phyloP scores from a whole-genome alignment of 2,329 filamentous ascomycete species.

The Apiospora saccharicola region DNA sequence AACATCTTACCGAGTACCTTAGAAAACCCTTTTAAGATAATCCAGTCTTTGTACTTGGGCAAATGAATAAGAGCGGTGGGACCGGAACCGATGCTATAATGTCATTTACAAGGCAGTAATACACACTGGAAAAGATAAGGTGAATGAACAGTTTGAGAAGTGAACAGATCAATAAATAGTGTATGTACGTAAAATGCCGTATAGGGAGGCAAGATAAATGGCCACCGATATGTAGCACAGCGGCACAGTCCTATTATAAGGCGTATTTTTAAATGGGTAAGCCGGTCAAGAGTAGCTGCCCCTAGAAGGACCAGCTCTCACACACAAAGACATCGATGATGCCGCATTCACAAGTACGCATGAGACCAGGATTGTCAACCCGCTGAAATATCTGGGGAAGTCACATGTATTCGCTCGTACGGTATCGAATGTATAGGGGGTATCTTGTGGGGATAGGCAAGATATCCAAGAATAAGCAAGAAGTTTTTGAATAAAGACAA shows the following conservation, averaged over 20 bases:
- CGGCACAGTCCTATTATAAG: neutral
- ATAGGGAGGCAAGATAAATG: neutral
- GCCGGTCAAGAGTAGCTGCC: neutral
- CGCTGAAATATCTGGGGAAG: neutral
- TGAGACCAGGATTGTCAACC: neutral
- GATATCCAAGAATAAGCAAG: conserved; percentile 30
- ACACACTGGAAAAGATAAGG: neutral
- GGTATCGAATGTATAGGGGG: conserved; percentile 21
- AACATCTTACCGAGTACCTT: too few species aligned
- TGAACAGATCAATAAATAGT: neutral
- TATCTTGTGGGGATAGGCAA: conserved; percentile 26
- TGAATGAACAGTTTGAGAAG: neutral
- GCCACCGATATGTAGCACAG: neutral
- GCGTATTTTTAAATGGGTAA: neutral
- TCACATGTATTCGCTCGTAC: conserved; percentile 26
- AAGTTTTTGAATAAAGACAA: conserved; percentile 16
- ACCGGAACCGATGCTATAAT: neutral
- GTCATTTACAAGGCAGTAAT: neutral
- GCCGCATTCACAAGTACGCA: neutral
- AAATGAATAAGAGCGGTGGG: too few species aligned
- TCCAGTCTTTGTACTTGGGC: too few species aligned
- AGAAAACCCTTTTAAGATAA: too few species aligned
- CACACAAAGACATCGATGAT: neutral
- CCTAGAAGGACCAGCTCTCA: neutral
- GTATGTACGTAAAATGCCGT: neutral